Conservation (phyloP, 257 asterid genomes). For the Penstemon newberryi region DNA sequence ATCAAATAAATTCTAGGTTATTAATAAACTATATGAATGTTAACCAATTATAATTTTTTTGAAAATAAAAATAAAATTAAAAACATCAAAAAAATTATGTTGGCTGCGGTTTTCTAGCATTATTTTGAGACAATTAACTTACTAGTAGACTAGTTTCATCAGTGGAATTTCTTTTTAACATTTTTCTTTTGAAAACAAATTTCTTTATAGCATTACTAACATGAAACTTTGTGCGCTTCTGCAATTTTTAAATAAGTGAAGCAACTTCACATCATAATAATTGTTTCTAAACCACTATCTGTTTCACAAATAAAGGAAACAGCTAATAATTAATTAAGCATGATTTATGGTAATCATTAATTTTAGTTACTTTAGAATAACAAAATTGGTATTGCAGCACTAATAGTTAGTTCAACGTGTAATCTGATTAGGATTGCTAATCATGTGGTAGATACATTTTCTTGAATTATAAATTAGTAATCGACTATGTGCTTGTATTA, state of each 20-base stretch:
- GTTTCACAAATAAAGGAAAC: background rate
- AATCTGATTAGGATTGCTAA: constrained; percentile 10
- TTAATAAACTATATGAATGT: too few species aligned
- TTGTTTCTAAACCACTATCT: background rate
- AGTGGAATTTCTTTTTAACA: background rate
- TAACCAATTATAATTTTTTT: too few species aligned
- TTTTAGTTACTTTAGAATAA: background rate
- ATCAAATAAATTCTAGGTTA: too few species aligned
- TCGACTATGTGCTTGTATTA: background rate
- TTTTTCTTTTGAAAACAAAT: too few species aligned
- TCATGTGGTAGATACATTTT: background rate
- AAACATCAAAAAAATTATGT: too few species aligned
- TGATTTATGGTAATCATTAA: background rate
- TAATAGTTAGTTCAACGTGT: background rate
- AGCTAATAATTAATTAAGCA: background rate
- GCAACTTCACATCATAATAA: background rate
- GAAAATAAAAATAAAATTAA: too few species aligned
- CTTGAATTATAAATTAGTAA: background rate
- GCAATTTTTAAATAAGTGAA: background rate
- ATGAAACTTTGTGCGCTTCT: background rate
- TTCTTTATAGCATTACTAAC: background rate
- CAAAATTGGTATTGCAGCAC: background rate
- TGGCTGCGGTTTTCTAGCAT: too few species aligned
- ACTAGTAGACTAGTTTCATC: background rate
- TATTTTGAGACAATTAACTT: too few species aligned